Conservation (phyloP, 345 rosid genomes). For the Hevea brasiliensis region DNA sequence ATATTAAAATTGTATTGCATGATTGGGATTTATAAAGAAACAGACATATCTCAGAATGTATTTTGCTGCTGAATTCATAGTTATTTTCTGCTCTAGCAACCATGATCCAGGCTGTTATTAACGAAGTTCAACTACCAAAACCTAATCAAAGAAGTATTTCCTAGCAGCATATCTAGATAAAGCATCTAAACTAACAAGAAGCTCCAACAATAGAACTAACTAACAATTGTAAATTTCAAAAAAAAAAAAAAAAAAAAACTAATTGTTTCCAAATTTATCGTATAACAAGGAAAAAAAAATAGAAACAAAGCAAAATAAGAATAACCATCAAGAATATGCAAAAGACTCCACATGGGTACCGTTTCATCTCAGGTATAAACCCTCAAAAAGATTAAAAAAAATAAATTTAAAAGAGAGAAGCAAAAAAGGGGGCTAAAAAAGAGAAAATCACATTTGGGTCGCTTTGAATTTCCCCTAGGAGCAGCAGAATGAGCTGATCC, state of each 20-base stretch:
- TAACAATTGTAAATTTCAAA: too few relatives aligned
- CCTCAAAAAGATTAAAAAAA: too few relatives aligned
- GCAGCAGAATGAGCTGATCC: slow-evolving; percentile 83
- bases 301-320: not conserved
- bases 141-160: not conserved
- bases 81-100: not conserved
- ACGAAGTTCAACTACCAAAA: not conserved
- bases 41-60: too few relatives aligned
- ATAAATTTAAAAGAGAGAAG: not conserved
- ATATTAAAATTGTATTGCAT: too few relatives aligned
- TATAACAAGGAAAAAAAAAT: not conserved
- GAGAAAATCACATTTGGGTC: slow-evolving; percentile 77
- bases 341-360: too few relatives aligned
- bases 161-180: not conserved
- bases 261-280: too few relatives aligned
- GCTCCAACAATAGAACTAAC: not conserved
- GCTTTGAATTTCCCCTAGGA: slow-evolving; percentile 74
- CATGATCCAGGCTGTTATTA: not conserved
- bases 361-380: too few relatives aligned
- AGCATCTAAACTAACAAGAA: not conserved
- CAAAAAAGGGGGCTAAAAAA: not conserved
- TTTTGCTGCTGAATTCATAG: not conserved
- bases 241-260: too few relatives aligned
- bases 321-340: not conserved
- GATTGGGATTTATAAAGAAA: too few relatives aligned